Percentiles rank a stretch among this genome's conserved stretches.
phyloP scores from a whole-genome alignment of 106 monocot genomes.

The Posidonia australis region DNA sequence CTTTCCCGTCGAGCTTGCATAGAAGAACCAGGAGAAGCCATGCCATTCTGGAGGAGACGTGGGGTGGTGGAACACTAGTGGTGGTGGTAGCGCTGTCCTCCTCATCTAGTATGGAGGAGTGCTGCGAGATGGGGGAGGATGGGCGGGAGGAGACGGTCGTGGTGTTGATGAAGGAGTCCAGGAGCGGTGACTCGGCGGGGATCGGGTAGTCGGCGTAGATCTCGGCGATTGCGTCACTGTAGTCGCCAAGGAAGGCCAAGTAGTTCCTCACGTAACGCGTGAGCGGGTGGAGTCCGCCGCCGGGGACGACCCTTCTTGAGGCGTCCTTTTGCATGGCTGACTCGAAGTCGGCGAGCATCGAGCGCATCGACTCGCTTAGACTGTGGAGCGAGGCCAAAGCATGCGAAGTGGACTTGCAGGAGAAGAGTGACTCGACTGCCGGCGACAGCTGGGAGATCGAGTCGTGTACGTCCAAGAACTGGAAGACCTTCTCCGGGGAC shows the following conservation, averaged over 20 bases:
- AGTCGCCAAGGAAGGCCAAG: conserved; percentile 42
- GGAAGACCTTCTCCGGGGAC: conserved; percentile 49
- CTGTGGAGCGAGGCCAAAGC: conserved; percentile 13
- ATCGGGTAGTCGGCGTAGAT: conserved; percentile 30
- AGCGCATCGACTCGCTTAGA: conserved; percentile 23
- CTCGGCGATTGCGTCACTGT: conserved; percentile 24
- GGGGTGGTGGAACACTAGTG: not conserved
- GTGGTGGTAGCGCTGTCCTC: not conserved
- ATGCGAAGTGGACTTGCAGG: conserved; percentile 28
- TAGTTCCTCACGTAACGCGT: conserved; percentile 57
- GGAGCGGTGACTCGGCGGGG: not conserved
- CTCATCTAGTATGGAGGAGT: not conserved
- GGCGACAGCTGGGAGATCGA: conserved; percentile 16
- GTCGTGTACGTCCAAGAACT: conserved; percentile 41
- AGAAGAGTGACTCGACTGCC: conserved; percentile 35
- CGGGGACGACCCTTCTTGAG: conserved; percentile 23
- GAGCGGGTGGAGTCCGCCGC: conserved; percentile 41
- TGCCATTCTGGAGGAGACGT: conserved; percentile 17
- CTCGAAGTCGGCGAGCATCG: conserved; percentile 41
- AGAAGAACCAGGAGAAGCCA: conserved; percentile 40
- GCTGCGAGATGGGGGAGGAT: not conserved
- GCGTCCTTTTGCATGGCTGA: conserved; percentile 37
- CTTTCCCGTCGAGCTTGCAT: no score
- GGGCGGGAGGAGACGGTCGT: not conserved
- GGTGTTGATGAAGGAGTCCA: conserved; percentile 5